A percentile compares a stretch with the other conserved stretches of the same genome.
phyloP scores from a whole-genome alignment of 805 yeast genomes.

The Pichia gijzeniarum region DNA sequence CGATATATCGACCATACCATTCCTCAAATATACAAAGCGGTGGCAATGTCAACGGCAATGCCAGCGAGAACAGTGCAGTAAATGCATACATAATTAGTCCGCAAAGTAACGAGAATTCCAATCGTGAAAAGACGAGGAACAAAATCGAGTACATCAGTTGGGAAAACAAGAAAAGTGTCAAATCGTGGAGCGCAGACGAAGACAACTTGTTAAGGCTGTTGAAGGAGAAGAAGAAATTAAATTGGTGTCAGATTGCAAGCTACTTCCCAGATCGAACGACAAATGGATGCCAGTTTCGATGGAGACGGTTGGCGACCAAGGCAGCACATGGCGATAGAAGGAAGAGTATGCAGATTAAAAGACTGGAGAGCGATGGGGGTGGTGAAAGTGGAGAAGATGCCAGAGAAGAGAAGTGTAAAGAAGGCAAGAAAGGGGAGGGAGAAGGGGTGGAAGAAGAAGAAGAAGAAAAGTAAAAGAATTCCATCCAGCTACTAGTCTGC shows the following conservation, averaged over 20 bases:
- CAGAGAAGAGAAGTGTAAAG: background rate
- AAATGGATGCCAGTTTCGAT: conserved; percentile 83
- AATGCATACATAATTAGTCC: too few relatives aligned
- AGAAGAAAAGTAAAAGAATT: too few relatives aligned
- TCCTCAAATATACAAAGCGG: too few relatives aligned
- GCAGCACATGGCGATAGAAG: background rate
- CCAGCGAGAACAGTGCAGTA: background rate
- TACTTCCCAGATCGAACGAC: conserved; percentile 77
- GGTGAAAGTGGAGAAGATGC: too few relatives aligned
- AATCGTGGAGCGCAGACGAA: conserved; percentile 69
- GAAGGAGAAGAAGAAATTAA: conserved; percentile 73
- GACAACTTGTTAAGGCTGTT: conserved; percentile 61
- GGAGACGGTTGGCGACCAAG: conserved; percentile 14
- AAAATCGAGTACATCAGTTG: conserved; percentile 1
- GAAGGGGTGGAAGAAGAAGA: background rate
- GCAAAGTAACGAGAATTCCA: too few relatives aligned
- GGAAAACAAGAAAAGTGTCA: conserved; percentile 10
- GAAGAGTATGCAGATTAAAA: too few relatives aligned
- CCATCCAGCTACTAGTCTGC: background rate
- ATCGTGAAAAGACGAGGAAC: too few relatives aligned
- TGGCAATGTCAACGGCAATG: background rate
- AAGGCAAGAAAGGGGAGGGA: background rate
- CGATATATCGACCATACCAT: too few relatives aligned
- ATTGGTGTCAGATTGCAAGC: conserved; percentile 81
- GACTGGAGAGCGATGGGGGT: too few relatives aligned